Conservation (phyloP, 139 green algal species). For the Monoraphidium neglectum region DNA sequence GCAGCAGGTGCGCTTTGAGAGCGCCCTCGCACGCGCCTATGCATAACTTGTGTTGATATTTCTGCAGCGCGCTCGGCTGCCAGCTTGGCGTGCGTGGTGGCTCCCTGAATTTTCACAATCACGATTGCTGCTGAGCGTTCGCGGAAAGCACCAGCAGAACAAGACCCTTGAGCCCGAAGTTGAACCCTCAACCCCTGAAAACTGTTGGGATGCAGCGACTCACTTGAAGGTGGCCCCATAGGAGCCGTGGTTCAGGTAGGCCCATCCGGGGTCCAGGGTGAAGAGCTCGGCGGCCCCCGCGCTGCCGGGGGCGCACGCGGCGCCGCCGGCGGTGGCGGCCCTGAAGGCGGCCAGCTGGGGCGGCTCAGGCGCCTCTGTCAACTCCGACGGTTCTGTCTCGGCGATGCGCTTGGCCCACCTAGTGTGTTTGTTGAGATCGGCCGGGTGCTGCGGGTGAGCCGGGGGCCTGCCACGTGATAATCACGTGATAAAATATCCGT, state of each 20-base stretch:
- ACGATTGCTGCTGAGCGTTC: too few relatives aligned
- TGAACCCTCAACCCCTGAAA: too few relatives aligned
- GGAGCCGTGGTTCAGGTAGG: conserved; percentile 70
- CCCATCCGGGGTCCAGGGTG: conserved; percentile 32
- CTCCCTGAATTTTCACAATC: too few relatives aligned
- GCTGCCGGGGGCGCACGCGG: background rate
- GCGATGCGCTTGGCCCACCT: background rate
- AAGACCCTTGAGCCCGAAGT: too few relatives aligned
- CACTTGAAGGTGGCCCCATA: conserved; percentile 64
- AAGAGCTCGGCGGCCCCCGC: conserved; percentile 45
- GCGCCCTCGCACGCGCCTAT: too few relatives aligned
- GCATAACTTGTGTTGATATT: too few relatives aligned
- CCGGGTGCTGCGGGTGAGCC: background rate
- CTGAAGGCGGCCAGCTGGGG: background rate
- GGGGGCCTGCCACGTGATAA: background rate
- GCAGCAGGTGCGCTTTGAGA: too few relatives aligned
- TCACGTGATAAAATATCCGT: too few relatives aligned
- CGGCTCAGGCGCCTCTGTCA: background rate
- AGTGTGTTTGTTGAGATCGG: background rate
- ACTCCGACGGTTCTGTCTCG: background rate
- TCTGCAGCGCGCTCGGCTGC: too few relatives aligned
- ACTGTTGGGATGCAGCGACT: background rate
- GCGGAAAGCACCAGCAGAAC: too few relatives aligned
- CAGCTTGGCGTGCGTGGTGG: too few relatives aligned
- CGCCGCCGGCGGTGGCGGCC: background rate